Percentiles rank a stretch among this genome's conserved stretches.
These are phyloP conservation scores for Fimicolochytrium jonesii DNA, from an alignment of 192 early-diverging fungal species.

Conservation along the genomic window DNA sequence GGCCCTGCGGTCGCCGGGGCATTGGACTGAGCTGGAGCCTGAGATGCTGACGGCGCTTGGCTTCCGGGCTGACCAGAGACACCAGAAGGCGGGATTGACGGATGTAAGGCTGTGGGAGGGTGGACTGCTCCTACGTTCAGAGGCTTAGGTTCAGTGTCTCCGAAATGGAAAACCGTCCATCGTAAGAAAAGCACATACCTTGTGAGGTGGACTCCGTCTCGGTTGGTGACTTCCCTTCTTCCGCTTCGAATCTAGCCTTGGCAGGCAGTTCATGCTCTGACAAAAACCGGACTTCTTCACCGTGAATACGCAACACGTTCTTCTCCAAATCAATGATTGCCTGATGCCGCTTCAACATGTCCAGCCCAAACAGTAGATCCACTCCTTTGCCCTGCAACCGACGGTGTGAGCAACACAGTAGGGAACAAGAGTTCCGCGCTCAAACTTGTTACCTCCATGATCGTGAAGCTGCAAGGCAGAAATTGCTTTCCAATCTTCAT, in stretches of 20 bases:
- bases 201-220: conserved; percentile 13
- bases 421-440: too few species aligned
- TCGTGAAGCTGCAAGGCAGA: conserved; percentile 84
- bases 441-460: conserved; percentile 75
- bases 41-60: conserved; percentile 21
- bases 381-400: conserved; percentile 65
- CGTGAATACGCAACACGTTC: conserved; percentile 77
- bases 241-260: conserved; percentile 38
- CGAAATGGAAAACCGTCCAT: not conserved
- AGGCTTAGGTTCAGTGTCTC: not conserved
- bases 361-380: conserved; percentile 89
- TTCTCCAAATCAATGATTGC: conserved; percentile 87
- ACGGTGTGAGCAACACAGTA: not conserved
- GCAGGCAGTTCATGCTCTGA: conserved; percentile 88
- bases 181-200: not conserved
- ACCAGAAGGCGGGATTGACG: conserved; percentile 32
- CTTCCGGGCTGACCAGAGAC: conserved; percentile 25
- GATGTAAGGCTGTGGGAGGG: not conserved
- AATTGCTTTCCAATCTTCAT: conserved; percentile 76
- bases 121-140: not conserved
- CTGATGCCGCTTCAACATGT: conserved; percentile 92
- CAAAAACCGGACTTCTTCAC: conserved; percentile 77
- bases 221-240: conserved; percentile 5
- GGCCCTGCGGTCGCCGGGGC: conserved; percentile 12
- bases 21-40: conserved; percentile 12